A percentile compares a stretch with the other conserved stretches of the same genome.
Conservation (phyloP, 2,329 filamentous ascomycete genomes). For the Exophiala spinifera region DNA sequence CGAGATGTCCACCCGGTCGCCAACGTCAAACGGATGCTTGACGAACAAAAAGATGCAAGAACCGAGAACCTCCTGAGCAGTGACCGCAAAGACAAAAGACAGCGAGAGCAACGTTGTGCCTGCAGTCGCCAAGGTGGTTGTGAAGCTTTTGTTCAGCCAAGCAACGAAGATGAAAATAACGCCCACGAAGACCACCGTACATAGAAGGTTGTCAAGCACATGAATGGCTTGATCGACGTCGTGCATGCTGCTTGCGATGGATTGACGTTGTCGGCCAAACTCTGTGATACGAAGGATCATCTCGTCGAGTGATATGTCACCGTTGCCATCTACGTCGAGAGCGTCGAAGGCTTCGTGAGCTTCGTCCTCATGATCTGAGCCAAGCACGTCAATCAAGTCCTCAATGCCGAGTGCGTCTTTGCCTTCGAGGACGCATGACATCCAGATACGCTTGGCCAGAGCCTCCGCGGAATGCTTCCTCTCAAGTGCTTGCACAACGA, state of each 20-base stretch:
- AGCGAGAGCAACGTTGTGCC: constrained; percentile 89
- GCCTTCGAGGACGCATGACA: constrained; percentile 94
- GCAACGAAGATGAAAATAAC: constrained; percentile 83
- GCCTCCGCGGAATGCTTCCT: constrained; percentile 81
- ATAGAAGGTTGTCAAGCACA: constrained; percentile 82
- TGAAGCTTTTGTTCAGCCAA: constrained; percentile 83
- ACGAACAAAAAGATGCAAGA: constrained; percentile 98
- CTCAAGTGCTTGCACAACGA: constrained; percentile 85
- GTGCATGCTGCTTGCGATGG: constrained; percentile 90
- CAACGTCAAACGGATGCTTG: constrained; percentile 96
- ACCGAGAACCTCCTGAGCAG: constrained; percentile 90
- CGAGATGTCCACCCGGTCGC: constrained; percentile 82
- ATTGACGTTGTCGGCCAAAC: constrained; percentile 79
- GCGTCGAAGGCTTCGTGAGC: constrained; percentile 81
- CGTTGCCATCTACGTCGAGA: constrained; percentile 84
- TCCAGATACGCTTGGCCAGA: constrained; percentile 92
- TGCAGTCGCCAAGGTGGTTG: constrained; percentile 80
- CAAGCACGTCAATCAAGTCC: constrained; percentile 85
- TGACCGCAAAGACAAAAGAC: constrained; percentile 94
- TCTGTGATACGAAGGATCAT: constrained; percentile 87
- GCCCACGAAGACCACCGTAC: constrained; percentile 75
- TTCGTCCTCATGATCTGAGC: constrained; percentile 66
- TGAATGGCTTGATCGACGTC: constrained; percentile 93
- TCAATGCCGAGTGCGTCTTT: constrained; percentile 74
- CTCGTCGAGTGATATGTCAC: constrained; percentile 91